Evolutionary conservation across 2,329 filamentous ascomycete species (phyloP).

Genomic region (Aureobasidium musti): DNA sequence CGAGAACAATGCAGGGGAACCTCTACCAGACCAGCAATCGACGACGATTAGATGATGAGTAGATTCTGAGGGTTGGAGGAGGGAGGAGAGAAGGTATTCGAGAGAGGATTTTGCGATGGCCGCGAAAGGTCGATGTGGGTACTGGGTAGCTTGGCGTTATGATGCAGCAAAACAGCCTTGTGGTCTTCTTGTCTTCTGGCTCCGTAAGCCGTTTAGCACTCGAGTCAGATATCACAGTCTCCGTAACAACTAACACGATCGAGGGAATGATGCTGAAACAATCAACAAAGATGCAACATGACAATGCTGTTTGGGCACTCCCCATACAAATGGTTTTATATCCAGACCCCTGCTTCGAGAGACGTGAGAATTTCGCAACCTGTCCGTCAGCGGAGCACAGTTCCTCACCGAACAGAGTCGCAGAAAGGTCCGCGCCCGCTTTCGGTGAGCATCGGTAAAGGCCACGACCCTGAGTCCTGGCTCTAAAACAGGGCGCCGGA

Average conservation of each 20-base stretch:
- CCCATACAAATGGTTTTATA: background rate
- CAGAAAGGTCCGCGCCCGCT: slow-evolving; percentile 13
- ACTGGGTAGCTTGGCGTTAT: slow-evolving; percentile 17
- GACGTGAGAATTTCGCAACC: background rate
- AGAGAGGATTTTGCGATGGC: slow-evolving; percentile 20
- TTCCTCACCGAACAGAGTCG: slow-evolving; percentile 10
- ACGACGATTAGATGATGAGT: slow-evolving; percentile 11
- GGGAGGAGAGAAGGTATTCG: slow-evolving; percentile 18
- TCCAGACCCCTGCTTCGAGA: slow-evolving; percentile 4
- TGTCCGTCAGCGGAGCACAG: slow-evolving; percentile 9
- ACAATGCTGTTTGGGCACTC: background rate
- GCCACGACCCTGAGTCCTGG: slow-evolving; percentile 21
- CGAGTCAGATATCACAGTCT: slow-evolving; percentile 8
- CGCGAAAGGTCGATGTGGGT: background rate
- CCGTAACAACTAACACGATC: slow-evolving; percentile 2
- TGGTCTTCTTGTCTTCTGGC: background rate
- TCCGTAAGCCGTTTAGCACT: background rate
- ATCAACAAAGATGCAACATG: background rate
- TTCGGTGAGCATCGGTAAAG: slow-evolving; percentile 8
- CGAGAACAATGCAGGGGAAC: slow-evolving; percentile 20
- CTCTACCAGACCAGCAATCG: slow-evolving; percentile 19
- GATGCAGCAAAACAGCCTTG: slow-evolving; percentile 25
- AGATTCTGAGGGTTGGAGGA: background rate
- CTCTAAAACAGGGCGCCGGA: slow-evolving; percentile 17
- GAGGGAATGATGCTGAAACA: slow-evolving; percentile 2